These are phyloP conservation scores for Myxozyma nipponensis DNA, from an alignment of 805 yeast genomes.

Conservation along the genomic window DNA sequence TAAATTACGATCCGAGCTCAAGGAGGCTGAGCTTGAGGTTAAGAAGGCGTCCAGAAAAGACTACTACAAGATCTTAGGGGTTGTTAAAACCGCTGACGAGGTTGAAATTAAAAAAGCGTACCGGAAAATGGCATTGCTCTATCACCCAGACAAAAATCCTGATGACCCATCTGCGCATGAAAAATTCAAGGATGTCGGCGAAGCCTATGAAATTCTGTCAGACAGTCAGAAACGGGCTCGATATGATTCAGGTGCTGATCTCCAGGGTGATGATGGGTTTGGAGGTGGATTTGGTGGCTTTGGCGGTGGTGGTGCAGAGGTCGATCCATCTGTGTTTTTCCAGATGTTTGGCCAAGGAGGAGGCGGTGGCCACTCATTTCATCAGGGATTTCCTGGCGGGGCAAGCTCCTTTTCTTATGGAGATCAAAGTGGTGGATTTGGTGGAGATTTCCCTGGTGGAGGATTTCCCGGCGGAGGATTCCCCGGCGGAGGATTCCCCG, in stretches of 20 bases:
- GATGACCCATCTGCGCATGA: conserved; percentile 88
- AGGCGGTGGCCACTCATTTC: conserved; percentile 24
- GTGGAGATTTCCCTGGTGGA: too few species aligned
- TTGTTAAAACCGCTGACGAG: conserved; percentile 49
- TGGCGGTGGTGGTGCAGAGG: conserved; percentile 48
- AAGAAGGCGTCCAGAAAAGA: conserved; percentile 44
- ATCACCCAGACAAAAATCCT: conserved; percentile 80
- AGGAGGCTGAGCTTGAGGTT: conserved; percentile 42
- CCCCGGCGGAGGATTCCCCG: conserved; percentile 24
- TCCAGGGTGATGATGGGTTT: conserved; percentile 53
- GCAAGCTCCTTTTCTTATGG: too few species aligned
- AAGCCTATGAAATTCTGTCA: conserved; percentile 80
- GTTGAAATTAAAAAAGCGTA: conserved; percentile 72
- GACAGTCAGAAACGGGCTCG: conserved; percentile 84
- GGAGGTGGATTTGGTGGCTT: conserved; percentile 53
- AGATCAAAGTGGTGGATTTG: too few species aligned
- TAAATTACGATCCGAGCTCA: conserved; percentile 38
- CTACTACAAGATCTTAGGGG: conserved; percentile 62
- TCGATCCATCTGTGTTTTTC: conserved; percentile 38
- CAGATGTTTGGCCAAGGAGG: conserved; percentile 41
- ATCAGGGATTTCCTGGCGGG: conserved; percentile 27
- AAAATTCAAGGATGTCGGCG: conserved; percentile 86
- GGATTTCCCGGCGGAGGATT: conserved; percentile 21
- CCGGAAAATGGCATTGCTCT: conserved; percentile 64
- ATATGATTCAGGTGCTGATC: conserved; percentile 84